A percentile compares a stretch with the other conserved stretches of the same genome.
These are phyloP conservation scores for Suillus hirtellus DNA, from an alignment of 768 basidiomycete genomes.

Conservation along the genomic window DNA sequence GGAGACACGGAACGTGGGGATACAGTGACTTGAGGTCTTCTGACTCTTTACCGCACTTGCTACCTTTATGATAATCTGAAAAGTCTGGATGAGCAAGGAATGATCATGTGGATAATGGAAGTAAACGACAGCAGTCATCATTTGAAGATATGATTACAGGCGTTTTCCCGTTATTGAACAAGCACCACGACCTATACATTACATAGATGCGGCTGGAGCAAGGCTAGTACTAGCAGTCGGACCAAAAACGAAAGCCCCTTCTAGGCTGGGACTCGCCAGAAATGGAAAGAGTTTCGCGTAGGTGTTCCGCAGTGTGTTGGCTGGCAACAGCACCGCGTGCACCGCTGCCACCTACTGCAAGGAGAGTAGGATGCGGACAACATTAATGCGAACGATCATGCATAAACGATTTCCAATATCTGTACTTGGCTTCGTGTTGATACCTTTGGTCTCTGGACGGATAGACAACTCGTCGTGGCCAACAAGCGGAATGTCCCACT, in stretches of 20 bases:
- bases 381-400: not conserved
- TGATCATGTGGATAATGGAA: not conserved
- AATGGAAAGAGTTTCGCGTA: constrained; percentile 4
- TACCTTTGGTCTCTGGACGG: constrained; percentile 9
- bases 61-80: not conserved
- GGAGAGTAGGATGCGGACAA: not conserved
- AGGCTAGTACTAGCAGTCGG: not conserved
- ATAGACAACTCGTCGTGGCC: constrained; percentile 11
- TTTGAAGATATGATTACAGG: not conserved
- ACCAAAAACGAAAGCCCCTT: no score
- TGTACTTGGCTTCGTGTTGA: not conserved
- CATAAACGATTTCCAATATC: not conserved
- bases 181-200: not conserved
- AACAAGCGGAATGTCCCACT: constrained; percentile 21
- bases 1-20: constrained; percentile 23
- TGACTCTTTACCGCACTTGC: not conserved
- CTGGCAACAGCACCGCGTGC: not conserved
- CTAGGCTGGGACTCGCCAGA: not conserved
- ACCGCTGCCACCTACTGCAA: not conserved
- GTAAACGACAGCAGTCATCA: not conserved
- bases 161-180: not conserved
- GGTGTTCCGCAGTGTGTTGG: constrained; percentile 1
- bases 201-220: not conserved
- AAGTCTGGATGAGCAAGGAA: not conserved
- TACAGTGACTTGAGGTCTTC: not conserved